A percentile compares a stretch with the other conserved stretches of the same genome.
Conservation (phyloP, 2,329 filamentous ascomycete species). For the Ascochyta fabae region DNA sequence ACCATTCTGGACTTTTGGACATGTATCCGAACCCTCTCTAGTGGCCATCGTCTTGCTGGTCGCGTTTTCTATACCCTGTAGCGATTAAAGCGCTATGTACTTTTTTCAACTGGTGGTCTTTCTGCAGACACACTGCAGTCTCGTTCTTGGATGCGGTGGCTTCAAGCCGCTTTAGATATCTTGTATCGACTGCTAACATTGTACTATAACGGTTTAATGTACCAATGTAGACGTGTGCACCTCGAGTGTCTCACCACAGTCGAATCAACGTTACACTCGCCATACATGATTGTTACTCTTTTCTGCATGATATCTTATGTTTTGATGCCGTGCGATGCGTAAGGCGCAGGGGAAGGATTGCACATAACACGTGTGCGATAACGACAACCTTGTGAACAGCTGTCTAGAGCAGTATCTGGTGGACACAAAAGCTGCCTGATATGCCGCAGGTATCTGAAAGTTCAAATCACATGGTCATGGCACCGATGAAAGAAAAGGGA, state of each 20-base stretch:
- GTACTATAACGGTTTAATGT: constrained; percentile 40
- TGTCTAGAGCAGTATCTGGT: not conserved
- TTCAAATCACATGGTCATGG: not conserved
- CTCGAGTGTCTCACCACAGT: not conserved
- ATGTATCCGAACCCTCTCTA: constrained; percentile 16
- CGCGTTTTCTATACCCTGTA: constrained; percentile 27
- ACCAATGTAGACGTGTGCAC: constrained; percentile 22
- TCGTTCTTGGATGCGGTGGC: constrained; percentile 6
- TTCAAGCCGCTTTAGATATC: constrained; percentile 22
- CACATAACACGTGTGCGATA: constrained; percentile 3
- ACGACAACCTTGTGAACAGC: not conserved
- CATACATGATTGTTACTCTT: constrained; percentile 14
- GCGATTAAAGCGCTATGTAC: constrained; percentile 18
- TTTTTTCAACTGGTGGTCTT: constrained; percentile 4
- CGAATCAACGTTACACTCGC: not conserved
- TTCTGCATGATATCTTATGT: constrained; percentile 12
- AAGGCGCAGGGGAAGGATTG: not conserved
- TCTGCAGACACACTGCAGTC: constrained; percentile 5
- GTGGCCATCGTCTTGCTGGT: constrained; percentile 15
- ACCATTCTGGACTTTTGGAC: constrained; percentile 20
- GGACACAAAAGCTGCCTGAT: not conserved
- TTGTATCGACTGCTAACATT: constrained; percentile 21
- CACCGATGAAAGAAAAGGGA: constrained; percentile 5
- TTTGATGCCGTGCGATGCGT: not conserved
- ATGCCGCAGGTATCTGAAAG: not conserved